phyloP scores from a whole-genome alignment of 2,329 filamentous ascomycete species.

The Byssothecium circinans region DNA sequence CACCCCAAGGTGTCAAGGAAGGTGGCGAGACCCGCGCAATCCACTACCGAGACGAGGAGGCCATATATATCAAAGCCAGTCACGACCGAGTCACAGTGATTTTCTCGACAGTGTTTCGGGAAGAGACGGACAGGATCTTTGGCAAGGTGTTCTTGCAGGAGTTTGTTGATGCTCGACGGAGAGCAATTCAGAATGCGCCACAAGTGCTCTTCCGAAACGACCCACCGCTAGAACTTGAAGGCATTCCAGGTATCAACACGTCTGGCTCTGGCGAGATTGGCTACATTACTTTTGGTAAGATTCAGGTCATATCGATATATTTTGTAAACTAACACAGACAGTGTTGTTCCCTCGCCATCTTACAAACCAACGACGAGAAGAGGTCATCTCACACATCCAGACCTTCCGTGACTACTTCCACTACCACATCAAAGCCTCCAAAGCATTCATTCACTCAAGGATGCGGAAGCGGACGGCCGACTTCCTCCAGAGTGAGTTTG shows the following conservation, averaged over 20 bases:
- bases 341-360: constrained; percentile 96
- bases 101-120: constrained; percentile 96
- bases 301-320: constrained; percentile 13
- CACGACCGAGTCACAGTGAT: constrained; percentile 98
- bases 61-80: constrained; percentile 97
- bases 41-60: constrained; percentile 97
- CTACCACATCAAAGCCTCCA: constrained; percentile 99
- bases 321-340: constrained; percentile 42
- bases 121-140: constrained; percentile 96
- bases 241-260: constrained; percentile 74
- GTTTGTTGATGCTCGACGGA: constrained; percentile 92
- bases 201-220: constrained; percentile 97
- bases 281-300: constrained; percentile 96
- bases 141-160: constrained; percentile 99
- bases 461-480: constrained; percentile 98
- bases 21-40: constrained; percentile 94
- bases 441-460: constrained; percentile 97
- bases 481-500: constrained; percentile 82
- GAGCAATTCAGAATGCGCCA: constrained; percentile 96
- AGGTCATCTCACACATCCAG: constrained; percentile 98
- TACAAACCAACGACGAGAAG: constrained; percentile 83
- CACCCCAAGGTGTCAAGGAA: constrained; percentile 85
- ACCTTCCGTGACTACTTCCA: constrained; percentile 99
- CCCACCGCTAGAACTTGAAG: constrained; percentile 86
- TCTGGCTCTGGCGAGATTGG: constrained; percentile 83